Evolutionary conservation across 768 basidiomycete genomes (phyloP).

Genomic region (Podaxis rugospora): DNA sequence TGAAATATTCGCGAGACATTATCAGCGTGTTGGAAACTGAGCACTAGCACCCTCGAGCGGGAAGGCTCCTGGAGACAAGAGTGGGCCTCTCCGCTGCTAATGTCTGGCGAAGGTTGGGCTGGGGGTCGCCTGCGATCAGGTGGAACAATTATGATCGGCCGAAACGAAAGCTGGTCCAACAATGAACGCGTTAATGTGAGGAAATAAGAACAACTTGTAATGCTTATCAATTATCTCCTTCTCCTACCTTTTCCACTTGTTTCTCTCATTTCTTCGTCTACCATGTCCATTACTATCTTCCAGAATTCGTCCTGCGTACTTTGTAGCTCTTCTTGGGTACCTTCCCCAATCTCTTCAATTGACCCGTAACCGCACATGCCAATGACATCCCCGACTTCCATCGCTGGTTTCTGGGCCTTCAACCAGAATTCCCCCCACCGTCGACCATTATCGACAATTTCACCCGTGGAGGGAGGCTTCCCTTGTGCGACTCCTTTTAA

Average conservation of each 20-base stretch:
- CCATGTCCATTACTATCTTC: not conserved
- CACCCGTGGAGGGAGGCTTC: not conserved
- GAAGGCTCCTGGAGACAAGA: no score
- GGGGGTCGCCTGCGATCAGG: no score
- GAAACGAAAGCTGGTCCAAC: no score
- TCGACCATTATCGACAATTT: not conserved
- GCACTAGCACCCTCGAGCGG: no score
- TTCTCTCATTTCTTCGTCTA: not conserved
- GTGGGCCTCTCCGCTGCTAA: no score
- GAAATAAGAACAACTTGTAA: no score
- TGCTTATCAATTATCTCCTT: not conserved
- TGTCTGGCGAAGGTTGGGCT: no score
- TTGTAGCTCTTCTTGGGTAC: not conserved
- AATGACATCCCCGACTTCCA: not conserved
- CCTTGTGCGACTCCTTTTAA: not conserved
- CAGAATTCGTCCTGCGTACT: not conserved
- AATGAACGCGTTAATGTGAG: no score
- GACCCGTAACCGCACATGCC: not conserved
- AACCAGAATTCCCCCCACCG: not conserved
- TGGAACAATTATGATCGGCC: no score
- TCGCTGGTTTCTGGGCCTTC: not conserved
- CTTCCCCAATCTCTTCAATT: not conserved
- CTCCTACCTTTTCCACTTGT: not conserved
- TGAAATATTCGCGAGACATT: no score
- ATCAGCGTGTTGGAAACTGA: no score